Evolutionary conservation across 345 rosid genomes (phyloP).

Genomic region (Salix arbutifolia): DNA sequence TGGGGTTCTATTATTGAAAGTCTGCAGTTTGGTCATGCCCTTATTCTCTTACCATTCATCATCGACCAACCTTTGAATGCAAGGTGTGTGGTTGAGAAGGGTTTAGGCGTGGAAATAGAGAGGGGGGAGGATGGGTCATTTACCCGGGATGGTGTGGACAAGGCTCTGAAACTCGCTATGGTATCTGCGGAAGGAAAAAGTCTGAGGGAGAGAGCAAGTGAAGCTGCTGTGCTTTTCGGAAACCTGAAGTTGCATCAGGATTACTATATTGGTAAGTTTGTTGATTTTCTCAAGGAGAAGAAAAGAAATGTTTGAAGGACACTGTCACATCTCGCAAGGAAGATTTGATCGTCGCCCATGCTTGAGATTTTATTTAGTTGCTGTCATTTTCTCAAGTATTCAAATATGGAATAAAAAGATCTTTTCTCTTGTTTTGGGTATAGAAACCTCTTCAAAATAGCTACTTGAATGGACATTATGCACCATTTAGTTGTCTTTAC

Average conservation of each 20-base stretch:
- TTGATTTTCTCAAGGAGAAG: slow-evolving; percentile 14
- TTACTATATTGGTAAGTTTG: slow-evolving; percentile 14
- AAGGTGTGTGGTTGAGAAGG: slow-evolving; percentile 23
- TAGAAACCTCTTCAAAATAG: neutral
- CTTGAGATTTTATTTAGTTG: neutral
- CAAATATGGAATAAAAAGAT: neutral
- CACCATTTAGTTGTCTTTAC: neutral
- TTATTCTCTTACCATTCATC: slow-evolving; percentile 20
- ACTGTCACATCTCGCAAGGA: neutral
- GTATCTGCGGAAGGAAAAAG: slow-evolving; percentile 13
- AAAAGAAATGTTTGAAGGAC: neutral
- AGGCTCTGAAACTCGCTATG: slow-evolving; percentile 24
- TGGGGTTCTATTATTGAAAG: slow-evolving; percentile 30
- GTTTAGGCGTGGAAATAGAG: slow-evolving; percentile 20
- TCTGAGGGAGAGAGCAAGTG: slow-evolving; percentile 6
- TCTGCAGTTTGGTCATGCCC: slow-evolving; percentile 22
- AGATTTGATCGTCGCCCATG: neutral
- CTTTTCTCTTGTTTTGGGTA: too few species aligned
- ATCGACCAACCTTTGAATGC: slow-evolving; percentile 26
- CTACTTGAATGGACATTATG: neutral
- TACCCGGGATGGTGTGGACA: slow-evolving; percentile 8
- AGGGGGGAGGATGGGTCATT: slow-evolving; percentile 28
- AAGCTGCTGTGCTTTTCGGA: slow-evolving; percentile 12
- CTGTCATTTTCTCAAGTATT: neutral
- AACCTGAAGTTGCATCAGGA: slow-evolving; percentile 14